Base-by-base conservation (phyloP, 805 yeast species). In the Monosporozyma solicola region DNA sequence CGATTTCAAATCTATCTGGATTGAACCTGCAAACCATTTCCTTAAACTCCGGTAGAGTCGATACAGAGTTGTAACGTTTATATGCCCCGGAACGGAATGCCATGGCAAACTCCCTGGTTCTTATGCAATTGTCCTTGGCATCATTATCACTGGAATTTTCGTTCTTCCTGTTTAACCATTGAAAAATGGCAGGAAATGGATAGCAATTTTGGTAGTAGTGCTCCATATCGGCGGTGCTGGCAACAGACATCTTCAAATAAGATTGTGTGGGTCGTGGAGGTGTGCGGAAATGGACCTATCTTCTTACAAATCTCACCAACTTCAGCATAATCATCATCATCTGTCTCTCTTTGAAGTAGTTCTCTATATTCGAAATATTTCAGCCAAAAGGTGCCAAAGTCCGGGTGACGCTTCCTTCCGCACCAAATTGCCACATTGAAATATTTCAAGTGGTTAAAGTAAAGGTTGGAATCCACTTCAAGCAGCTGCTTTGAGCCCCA, bases 1-100 rank as follows among this genome's bases (percentile, higher is more conserved):
- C 99, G 49, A 94, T 79, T 71, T 94, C 99, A 65, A 94, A 94
- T 68, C 99, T 83, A 37, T 86, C 82, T 0, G 99, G 99, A 54
- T 82, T 81, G 15, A 88, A 79, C 49, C 72, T 76, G 22, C 84
- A 76, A 3, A 91, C 92, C 11, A 87, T 81, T n/a, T 77, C 72
- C 63, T 86, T 87, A 71, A 94, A 88, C 48, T 87, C 95, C 45
- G 81, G 86, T 24, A 74, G 75, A 3, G 78, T 72, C 1, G 72
- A 70, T 60, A 78, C 94, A 1, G 97, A 86, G 63, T 85, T 85
- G 72, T 91, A 92, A 59, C 99, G 85, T 59, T 87, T 85, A 65
- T 92, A 94, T 1, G 90, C 94, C 15, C 95, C 97, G 32, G 87
- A 80, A 58, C 85, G 77, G 62, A 85, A 83, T 54, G 92, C 96